Base-by-base conservation (phyloP, 345 rosid species). In the Excoecaria agallocha region DNA sequence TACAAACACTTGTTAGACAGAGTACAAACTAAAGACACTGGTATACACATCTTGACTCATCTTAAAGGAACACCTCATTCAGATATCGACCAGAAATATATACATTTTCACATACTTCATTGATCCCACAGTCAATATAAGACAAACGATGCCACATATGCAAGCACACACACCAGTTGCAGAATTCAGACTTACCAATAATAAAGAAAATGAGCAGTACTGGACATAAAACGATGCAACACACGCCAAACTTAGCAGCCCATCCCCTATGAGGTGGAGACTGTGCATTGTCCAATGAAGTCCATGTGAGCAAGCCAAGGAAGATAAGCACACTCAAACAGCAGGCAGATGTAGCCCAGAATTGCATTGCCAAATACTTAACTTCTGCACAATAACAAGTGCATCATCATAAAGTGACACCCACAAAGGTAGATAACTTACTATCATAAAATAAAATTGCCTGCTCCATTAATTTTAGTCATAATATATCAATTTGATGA, bases 271-370 rank as follows among this genome's bases (percentile, higher is more conserved):
- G 76, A 3, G 87, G 59, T 37, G 73, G 69, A 35, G 81, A 61
- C 15, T 56, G 62, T 35, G 52, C 64, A 24, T 67, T 70, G 22
- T 57, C 74, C 13, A 80, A 63, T 35, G 85, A 64, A 62, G 22
- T 52, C 79, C 83, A 64, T 79, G 82, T 71, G 72, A 84, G 61
- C 0, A 86, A 73, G 48, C 81, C 80, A 46, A 94, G 90, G 73
- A 85, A 88, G 61, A 87, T 71, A 65, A 94, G 91, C 72, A 94
- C 89, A 8, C 87, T 82, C 41, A 87, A 85, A 77, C 91, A 87
- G 76, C 89, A 80, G 12, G 86, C 89, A 13, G 86, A 85, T 9
- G 93, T 82, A 30, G 91, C 89, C 94, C 97, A 94, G 75, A 87
- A 92, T 69, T 90, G 93, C 97, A 92, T 81, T 39, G 86, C 86